Conservation (phyloP, 495 filamentous ascomycete species). For the Thermochaetoides thermophila region DNA sequence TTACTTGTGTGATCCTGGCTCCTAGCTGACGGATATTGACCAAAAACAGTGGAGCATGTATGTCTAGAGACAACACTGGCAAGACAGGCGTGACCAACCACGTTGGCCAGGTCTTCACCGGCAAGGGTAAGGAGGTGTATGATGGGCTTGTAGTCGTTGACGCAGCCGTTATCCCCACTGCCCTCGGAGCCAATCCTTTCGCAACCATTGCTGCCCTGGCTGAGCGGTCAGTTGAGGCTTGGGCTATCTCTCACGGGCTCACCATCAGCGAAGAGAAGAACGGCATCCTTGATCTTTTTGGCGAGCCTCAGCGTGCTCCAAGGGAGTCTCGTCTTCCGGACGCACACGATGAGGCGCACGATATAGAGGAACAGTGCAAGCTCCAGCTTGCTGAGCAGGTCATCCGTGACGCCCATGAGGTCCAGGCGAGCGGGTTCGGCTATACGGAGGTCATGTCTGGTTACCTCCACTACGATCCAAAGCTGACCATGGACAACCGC, state of each 20-base stretch:
- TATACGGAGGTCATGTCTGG: slow-evolving; percentile 54
- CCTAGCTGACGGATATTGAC: too few species aligned
- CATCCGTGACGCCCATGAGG: slow-evolving; percentile 26
- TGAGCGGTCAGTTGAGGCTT: slow-evolving; percentile 42
- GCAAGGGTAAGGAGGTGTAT: slow-evolving; percentile 34
- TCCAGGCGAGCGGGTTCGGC: slow-evolving; percentile 34
- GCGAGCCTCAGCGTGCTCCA: slow-evolving; percentile 22
- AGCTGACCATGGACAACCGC: slow-evolving; percentile 28
- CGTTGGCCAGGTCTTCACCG: slow-evolving; percentile 43
- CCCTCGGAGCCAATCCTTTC: slow-evolving; percentile 55
- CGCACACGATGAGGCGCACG: neutral
- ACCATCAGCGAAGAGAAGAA: slow-evolving; percentile 39
- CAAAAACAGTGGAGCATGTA: slow-evolving; percentile 44
- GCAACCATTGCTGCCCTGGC: slow-evolving; percentile 56
- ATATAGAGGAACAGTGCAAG: slow-evolving; percentile 19
- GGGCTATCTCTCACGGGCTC: slow-evolving; percentile 26
- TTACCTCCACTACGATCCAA: slow-evolving; percentile 37
- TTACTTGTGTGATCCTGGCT: too few species aligned
- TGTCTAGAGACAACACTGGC: slow-evolving; percentile 44
- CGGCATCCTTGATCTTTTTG: slow-evolving; percentile 30
- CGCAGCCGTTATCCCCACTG: slow-evolving; percentile 45
- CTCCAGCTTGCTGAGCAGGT: slow-evolving; percentile 23
- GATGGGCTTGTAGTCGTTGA: slow-evolving; percentile 48
- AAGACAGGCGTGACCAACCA: slow-evolving; percentile 48
- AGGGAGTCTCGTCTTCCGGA: neutral